Evolutionary conservation across 1,284 basidiomycete species (phyloP), one percentile per base, ranked within the genome.

Genomic region (Prillingera fragicola): DNA sequence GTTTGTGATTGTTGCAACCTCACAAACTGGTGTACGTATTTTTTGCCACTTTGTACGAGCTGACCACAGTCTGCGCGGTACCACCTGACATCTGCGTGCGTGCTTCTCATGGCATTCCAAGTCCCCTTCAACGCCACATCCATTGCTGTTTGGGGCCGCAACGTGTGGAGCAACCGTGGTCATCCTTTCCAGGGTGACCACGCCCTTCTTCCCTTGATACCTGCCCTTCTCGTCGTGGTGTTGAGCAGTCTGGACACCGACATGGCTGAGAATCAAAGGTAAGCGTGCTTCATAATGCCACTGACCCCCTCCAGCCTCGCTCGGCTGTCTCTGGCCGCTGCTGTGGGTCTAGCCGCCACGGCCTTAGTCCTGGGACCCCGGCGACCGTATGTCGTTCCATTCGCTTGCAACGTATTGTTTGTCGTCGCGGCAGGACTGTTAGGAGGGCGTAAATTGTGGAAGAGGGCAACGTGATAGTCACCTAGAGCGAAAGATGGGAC

Each of bases 91-190:
- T 65, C 77, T 35, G 79, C 86, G 54, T 37, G 86, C 1, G 67
- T 94, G 9, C 69, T 91, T 33, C 70, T 90, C n/a, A 80, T 91
- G 77, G 82, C 86, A 9, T 83, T 82, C 77, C 74, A 95, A 1
- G 70, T 94, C 0, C 92, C 92, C 1, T 75, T 89, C 39, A 79
- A 80, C 8, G 84, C 81, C 0, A 83, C 88, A 0, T 82, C 85
- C 9, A 74, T 97, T 18, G 81, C 81, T 1, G 89, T 95, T 0
- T 97, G 92, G 92, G 82, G 84, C 1, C 80, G 90, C 41, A 94
- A 90, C 40, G 67, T 61, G 5, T 60, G 53, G 54, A 41, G 37
- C 6, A 48, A 57, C 18, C 56, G 56, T 45, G 34, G 34, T 1
- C 47, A 57, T 36, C 36, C 54, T 8, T 50, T 55, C 15, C 27